Conservation (phyloP, 495 filamentous ascomycete species). For the Lasiosphaeria ovina region DNA sequence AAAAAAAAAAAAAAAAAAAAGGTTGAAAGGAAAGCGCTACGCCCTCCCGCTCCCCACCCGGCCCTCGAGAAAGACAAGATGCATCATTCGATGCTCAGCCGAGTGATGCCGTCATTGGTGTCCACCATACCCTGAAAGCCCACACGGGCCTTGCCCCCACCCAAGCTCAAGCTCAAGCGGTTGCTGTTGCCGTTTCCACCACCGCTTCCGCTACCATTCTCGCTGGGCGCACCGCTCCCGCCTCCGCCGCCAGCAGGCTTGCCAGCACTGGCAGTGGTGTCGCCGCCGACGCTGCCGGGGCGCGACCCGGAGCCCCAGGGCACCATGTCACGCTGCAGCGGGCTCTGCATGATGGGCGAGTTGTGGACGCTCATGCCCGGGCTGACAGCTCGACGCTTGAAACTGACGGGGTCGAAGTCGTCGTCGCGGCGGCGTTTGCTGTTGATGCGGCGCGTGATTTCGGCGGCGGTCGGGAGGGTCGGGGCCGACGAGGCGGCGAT, state of each 20-base stretch:
- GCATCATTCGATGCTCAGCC: slow-evolving; percentile 66
- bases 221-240: slow-evolving; percentile 35
- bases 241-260: slow-evolving; percentile 11
- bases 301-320: slow-evolving; percentile 62
- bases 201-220: slow-evolving; percentile 36
- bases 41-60: too few species aligned
- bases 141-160: slow-evolving; percentile 49
- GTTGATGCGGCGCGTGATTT: slow-evolving; percentile 65
- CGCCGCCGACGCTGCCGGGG: slow-evolving; percentile 58
- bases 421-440: slow-evolving; percentile 85
- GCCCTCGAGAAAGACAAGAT: background rate
- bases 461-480: slow-evolving; percentile 53
- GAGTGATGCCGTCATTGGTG: slow-evolving; percentile 93
- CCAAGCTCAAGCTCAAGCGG: slow-evolving; percentile 25
- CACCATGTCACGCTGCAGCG: slow-evolving; percentile 64
- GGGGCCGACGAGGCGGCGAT: slow-evolving; percentile 21
- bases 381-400: slow-evolving; percentile 92
- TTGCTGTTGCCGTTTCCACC: slow-evolving; percentile 22
- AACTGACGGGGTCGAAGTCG: slow-evolving; percentile 81
- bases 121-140: slow-evolving; percentile 95
- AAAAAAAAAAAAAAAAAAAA: slow-evolving; percentile 10
- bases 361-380: slow-evolving; percentile 90
- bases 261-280: slow-evolving; percentile 33
- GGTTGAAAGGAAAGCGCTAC: background rate
- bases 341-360: slow-evolving; percentile 83